Evolutionary conservation across 2,329 filamentous ascomycete genomes (phyloP).

Genomic region (Fragosphaeria purpurea): DNA sequence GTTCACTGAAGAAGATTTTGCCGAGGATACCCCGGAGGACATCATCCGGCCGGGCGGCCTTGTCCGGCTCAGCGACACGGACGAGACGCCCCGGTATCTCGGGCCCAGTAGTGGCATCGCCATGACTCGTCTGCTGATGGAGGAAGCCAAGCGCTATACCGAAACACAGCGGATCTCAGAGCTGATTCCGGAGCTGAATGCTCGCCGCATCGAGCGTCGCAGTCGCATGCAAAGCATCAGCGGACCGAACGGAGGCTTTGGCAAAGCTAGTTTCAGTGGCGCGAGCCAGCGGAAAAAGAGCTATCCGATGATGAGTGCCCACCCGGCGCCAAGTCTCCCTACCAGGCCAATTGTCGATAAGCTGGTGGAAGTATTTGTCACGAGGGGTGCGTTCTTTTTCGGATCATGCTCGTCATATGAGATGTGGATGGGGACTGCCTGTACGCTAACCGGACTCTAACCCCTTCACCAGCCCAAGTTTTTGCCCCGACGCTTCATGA

Average conservation of each 20-base stretch:
- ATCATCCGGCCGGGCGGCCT: slow-evolving; percentile 80
- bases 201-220: slow-evolving; percentile 40
- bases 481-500: slow-evolving; percentile 85
- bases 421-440: too few species aligned
- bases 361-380: slow-evolving; percentile 74
- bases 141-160: slow-evolving; percentile 88
- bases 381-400: slow-evolving; percentile 52
- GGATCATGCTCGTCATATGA: too few species aligned
- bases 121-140: slow-evolving; percentile 91
- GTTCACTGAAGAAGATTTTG: slow-evolving; percentile 66
- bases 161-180: slow-evolving; percentile 86
- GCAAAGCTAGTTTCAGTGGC: slow-evolving; percentile 36
- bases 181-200: slow-evolving; percentile 67
- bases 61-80: slow-evolving; percentile 72
- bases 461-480: slow-evolving; percentile 56
- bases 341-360: slow-evolving; percentile 63
- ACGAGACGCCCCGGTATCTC: slow-evolving; percentile 79
- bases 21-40: slow-evolving; percentile 61
- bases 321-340: slow-evolving; percentile 67
- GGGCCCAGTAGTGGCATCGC: slow-evolving; percentile 92
- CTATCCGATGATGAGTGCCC: slow-evolving; percentile 81
- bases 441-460: too few species aligned
- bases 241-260: slow-evolving; percentile 38
- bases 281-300: slow-evolving; percentile 63
- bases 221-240: slow-evolving; percentile 57